A percentile compares a stretch with the other conserved stretches of the same genome.
These are phyloP conservation scores for Helotiales sp. DNA, from an alignment of 2,329 filamentous ascomycete genomes.

Conservation along the genomic window DNA sequence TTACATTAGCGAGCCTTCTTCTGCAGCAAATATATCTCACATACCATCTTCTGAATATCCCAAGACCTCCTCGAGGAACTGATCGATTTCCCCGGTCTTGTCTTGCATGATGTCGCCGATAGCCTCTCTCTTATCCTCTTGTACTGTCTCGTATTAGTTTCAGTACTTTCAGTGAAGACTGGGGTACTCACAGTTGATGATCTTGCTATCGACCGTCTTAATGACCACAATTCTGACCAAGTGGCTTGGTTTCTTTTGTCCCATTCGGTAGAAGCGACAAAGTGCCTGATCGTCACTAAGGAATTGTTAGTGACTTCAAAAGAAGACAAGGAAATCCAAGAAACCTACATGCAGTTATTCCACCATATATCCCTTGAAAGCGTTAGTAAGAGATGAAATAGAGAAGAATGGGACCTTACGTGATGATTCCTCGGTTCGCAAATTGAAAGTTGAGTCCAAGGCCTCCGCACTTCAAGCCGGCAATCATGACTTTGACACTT, in stretches of 20 bases:
- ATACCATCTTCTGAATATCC: neutral
- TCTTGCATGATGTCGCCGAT: neutral
- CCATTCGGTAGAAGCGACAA: conserved; percentile 64
- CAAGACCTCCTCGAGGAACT: neutral
- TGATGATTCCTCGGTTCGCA: conserved; percentile 48
- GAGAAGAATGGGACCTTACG: neutral
- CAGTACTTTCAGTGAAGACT: too few species aligned
- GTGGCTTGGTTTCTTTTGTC: conserved; percentile 62
- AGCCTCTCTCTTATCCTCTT: conserved; percentile 18
- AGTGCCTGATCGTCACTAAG: conserved; percentile 61
- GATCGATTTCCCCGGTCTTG: neutral
- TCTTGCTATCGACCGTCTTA: conserved; percentile 59
- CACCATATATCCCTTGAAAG: conserved; percentile 13
- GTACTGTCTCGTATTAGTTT: conserved; percentile 1
- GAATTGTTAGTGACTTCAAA: neutral
- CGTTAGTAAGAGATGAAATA: conserved; percentile 1
- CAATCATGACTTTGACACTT: conserved; percentile 50
- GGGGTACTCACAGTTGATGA: conserved; percentile 46
- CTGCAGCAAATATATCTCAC: neutral
- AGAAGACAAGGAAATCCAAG: neutral
- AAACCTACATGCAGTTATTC: conserved; percentile 13
- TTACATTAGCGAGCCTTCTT: neutral
- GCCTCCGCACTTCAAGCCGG: conserved; percentile 59
- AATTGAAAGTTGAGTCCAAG: conserved; percentile 57
- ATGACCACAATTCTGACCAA: conserved; percentile 60